Percentiles rank a stretch among this genome's conserved stretches.
Conservation (phyloP, 225 moss, liverwort and hornwort species). For the Bryum argenteum region DNA sequence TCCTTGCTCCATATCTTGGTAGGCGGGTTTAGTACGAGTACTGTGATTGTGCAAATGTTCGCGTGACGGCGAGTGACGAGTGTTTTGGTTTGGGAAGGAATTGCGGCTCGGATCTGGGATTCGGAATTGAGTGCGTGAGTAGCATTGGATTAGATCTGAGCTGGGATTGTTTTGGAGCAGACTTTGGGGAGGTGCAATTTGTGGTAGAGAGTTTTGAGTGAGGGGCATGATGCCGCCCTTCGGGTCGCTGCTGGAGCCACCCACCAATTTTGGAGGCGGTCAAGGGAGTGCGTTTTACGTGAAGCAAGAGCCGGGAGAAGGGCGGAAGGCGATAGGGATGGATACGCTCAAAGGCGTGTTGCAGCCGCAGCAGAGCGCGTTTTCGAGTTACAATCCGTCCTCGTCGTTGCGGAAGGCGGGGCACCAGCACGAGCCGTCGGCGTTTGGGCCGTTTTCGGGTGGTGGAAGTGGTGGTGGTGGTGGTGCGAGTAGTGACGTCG, state of each 20-base stretch:
- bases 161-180: slow-evolving; percentile 6
- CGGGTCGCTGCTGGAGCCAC: slow-evolving; percentile 62
- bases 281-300: slow-evolving; percentile 52
- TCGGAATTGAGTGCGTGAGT: slow-evolving; percentile 7
- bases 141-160: slow-evolving; percentile 25
- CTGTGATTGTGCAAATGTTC: slow-evolving; percentile 39
- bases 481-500: neutral
- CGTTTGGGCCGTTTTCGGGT: slow-evolving; percentile 24
- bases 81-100: slow-evolving; percentile 44
- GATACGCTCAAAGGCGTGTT: slow-evolving; percentile 28
- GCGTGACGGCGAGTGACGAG: too few relatives aligned
- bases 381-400: slow-evolving; percentile 49
- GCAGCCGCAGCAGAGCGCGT: slow-evolving; percentile 40
- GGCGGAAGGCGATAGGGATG: slow-evolving; percentile 48
- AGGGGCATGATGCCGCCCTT: slow-evolving; percentile 66
- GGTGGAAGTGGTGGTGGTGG: too few relatives aligned
- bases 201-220: neutral
- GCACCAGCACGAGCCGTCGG: slow-evolving; percentile 45
- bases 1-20: neutral
- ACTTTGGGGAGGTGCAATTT: neutral
- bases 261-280: slow-evolving; percentile 36
- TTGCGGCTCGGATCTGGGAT: slow-evolving; percentile 4
- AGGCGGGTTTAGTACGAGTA: too few relatives aligned
- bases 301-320: slow-evolving; percentile 52
- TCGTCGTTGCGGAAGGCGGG: slow-evolving; percentile 33